Evolutionary conservation across 2,329 filamentous ascomycete genomes (phyloP), one percentile per base, ranked within the genome.

Genomic region (Cryphonectria japonica): DNA sequence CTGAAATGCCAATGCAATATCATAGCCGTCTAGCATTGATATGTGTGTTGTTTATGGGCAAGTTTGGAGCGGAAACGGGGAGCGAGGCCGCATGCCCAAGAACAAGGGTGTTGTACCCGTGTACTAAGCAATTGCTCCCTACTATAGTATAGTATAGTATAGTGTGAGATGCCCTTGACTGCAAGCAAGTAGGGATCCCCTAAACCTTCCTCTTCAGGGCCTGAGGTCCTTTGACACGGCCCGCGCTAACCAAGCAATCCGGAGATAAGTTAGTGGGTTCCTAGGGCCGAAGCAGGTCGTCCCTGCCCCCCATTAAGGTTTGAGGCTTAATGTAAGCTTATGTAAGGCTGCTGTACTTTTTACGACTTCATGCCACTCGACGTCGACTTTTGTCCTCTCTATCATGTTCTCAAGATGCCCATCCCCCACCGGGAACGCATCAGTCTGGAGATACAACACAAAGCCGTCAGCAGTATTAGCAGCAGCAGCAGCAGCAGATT

Each of bases 301-400:
- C 22, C 1, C 46, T n/a, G 22, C 22, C 19, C 32, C 34, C 59
- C 59, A 9, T 29, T 26, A 26, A 26, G 26, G 26, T 16, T 37
- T 29, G n/a, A 19, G 16, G 32, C 34, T 39, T 50, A 60, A 65
- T 14, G 37, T n/a, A 8, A 29, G 50, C 46, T 72, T 72, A 72
- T 70, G 68, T 72, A 72, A 72, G 60, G 60, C 59, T 34, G 59
- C 66, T 65, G 26, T 26, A 41, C 67, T 37, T 60, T 39, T 59
- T n/a, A 29, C 2, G 78, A 81, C 11, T 88, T 88, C 69, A 86
- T 88, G 84, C 77, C 78, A 0, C 80, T 79, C 1, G 77, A 80
- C 32, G 77, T 84, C 26, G 54, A 3, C 54, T 19, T 2, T 41
- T 76, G 37, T 81, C n/a, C 83, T 54, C 16, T 46, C 16, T 19